Percentiles rank a stretch among this genome's conserved stretches.
phyloP scores from a whole-genome alignment of 2,329 filamentous ascomycete species.

The Didymella glomerata region DNA sequence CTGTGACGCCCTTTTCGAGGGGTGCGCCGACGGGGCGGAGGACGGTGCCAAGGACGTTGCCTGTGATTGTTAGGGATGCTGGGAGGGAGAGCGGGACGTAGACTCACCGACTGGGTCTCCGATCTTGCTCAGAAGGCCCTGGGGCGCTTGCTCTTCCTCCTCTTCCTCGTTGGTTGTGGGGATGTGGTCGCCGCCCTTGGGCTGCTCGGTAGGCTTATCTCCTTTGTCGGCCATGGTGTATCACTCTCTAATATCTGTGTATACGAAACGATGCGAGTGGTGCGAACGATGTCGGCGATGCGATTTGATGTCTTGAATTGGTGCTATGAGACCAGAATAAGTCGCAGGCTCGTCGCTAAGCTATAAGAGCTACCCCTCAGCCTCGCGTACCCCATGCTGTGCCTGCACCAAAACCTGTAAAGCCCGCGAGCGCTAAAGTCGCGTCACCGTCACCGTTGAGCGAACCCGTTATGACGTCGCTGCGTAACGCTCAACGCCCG shows the following conservation, averaged over 20 bases:
- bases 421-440: neutral
- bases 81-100: no score
- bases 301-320: neutral
- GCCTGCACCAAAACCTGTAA: no score
- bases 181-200: conserved; percentile 41
- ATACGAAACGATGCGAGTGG: no score
- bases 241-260: no score
- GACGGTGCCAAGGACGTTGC: conserved; percentile 49
- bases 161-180: conserved; percentile 31
- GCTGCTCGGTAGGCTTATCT: conserved; percentile 23
- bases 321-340: neutral
- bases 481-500: conserved; percentile 2
- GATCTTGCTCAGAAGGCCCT: conserved; percentile 41
- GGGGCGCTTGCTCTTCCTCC: conserved; percentile 32
- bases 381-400: neutral
- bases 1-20: conserved; percentile 48
- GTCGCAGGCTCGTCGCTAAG: no score
- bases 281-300: no score
- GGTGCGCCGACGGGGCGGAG: conserved; percentile 52
- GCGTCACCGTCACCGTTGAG: conserved; percentile 14
- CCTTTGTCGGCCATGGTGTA: conserved; percentile 25
- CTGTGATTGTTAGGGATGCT: conserved; percentile 25
- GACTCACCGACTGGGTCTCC: conserved; percentile 47
- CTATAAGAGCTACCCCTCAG: neutral
- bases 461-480: conserved; percentile 5